Percentiles rank a stretch among this genome's conserved stretches.
These are phyloP conservation scores for Collybia sordida DNA, from an alignment of 768 basidiomycete species.

Conservation along the genomic window DNA sequence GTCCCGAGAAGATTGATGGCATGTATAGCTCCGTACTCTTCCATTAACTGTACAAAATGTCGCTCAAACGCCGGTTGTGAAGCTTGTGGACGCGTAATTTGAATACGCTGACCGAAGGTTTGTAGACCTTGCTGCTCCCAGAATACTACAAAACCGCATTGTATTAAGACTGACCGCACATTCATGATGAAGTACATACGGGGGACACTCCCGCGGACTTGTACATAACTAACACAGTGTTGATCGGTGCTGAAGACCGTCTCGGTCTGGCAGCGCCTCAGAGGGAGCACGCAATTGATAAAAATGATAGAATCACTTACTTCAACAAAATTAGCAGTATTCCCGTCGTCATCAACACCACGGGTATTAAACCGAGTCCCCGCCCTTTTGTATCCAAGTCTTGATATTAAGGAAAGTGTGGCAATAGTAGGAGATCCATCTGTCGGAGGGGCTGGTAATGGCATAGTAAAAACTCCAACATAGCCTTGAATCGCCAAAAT, in stretches of 20 bases:
- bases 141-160: constrained; percentile 62
- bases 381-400: constrained; percentile 92
- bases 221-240: constrained; percentile 88
- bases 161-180: constrained; percentile 11
- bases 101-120: constrained; percentile 91
- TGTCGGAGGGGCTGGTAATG: constrained; percentile 72
- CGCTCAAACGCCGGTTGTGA: constrained; percentile 97
- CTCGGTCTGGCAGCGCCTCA: constrained; percentile 64
- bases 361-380: constrained; percentile 97
- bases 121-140: constrained; percentile 98
- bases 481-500: constrained; percentile 94
- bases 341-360: constrained; percentile 93
- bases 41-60: constrained; percentile 83
- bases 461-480: constrained; percentile 79
- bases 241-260: constrained; percentile 85
- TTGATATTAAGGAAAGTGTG: constrained; percentile 78
- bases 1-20: constrained; percentile 89
- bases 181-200: constrained; percentile 52
- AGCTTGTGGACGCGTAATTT: constrained; percentile 92
- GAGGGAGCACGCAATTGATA: constrained; percentile 9
- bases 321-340: constrained; percentile 97
- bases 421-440: constrained; percentile 71
- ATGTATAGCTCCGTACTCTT: constrained; percentile 84
- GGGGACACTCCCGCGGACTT: constrained; percentile 94
- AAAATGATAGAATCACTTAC: constrained; percentile 34